Evolutionary conservation across 345 rosid genomes (phyloP).

Genomic region (Adansonia digitata): DNA sequence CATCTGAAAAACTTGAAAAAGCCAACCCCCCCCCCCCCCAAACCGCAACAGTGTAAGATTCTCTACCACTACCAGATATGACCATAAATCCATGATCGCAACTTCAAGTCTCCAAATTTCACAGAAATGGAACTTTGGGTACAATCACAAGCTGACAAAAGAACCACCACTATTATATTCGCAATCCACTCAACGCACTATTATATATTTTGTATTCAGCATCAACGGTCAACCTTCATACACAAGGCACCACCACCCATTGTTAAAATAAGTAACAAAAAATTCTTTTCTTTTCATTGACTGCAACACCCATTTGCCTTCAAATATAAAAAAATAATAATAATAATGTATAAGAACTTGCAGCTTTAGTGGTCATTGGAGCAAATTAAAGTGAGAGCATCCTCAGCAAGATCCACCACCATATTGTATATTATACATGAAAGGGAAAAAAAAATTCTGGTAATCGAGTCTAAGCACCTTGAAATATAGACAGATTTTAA

Average conservation of each 20-base stretch:
- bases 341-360: not conserved
- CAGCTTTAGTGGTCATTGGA: slow-evolving; percentile 21
- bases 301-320: slow-evolving; percentile 7
- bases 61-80: slow-evolving; percentile 3
- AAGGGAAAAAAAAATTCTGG: slow-evolving; percentile 11
- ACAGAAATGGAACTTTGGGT: not conserved
- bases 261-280: not conserved
- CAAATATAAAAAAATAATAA: not conserved
- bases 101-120: not conserved
- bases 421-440: not conserved
- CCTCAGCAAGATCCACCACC: slow-evolving; percentile 33
- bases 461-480: slow-evolving; percentile 9
- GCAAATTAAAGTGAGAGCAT: slow-evolving; percentile 27
- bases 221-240: slow-evolving; percentile 20
- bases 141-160: not conserved
- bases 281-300: slow-evolving; percentile 8
- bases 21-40: no score
- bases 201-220: not conserved
- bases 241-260: slow-evolving; percentile 7
- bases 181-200: not conserved
- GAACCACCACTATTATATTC: no score
- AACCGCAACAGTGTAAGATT: not conserved
- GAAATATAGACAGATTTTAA: not conserved
- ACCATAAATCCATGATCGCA: not conserved
- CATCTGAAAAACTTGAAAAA: not conserved